phyloP scores from a whole-genome alignment of 2,329 filamentous ascomycete species.

The Diaporthe vexans region DNA sequence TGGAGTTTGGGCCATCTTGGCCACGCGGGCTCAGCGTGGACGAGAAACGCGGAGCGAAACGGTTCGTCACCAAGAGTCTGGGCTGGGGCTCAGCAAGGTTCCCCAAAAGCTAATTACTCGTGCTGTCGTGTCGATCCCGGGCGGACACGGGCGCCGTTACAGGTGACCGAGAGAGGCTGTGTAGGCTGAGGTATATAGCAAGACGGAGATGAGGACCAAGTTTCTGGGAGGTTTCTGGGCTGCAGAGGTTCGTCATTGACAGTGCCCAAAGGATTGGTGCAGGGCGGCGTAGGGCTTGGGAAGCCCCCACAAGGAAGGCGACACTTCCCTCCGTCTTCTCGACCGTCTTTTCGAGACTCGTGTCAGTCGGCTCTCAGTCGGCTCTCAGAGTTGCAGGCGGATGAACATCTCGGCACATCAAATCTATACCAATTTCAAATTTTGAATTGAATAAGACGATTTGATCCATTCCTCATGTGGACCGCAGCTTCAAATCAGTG shows the following conservation, averaged over 20 bases:
- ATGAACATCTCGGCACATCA: not conserved
- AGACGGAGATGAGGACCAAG: not conserved
- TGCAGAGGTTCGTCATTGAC: not conserved
- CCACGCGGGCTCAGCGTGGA: not conserved
- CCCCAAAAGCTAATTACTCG: constrained; percentile 15
- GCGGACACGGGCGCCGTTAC: constrained; percentile 11
- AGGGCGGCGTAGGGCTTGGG: not conserved
- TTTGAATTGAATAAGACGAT: not conserved
- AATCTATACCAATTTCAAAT: not conserved
- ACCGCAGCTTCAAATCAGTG: not conserved
- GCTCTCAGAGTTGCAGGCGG: not conserved
- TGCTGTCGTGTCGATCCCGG: constrained; percentile 13
- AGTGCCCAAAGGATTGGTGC: not conserved
- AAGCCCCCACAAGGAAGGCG: not conserved
- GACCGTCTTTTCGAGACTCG: not conserved
- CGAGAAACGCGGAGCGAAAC: constrained; percentile 35
- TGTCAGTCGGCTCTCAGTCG: not conserved
- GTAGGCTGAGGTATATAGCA: constrained; percentile 17
- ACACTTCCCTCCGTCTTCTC: constrained; percentile 4
- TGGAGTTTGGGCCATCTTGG: constrained; percentile 11
- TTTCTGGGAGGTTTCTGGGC: not conserved
- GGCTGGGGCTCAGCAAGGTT: constrained; percentile 27
- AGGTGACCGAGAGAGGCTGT: constrained; percentile 23
- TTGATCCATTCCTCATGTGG: not conserved
- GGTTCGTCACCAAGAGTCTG: constrained; percentile 31